Evolutionary conservation across 1,284 basidiomycete species (phyloP).

Genomic region (Lentinula novae-zelandiae): DNA sequence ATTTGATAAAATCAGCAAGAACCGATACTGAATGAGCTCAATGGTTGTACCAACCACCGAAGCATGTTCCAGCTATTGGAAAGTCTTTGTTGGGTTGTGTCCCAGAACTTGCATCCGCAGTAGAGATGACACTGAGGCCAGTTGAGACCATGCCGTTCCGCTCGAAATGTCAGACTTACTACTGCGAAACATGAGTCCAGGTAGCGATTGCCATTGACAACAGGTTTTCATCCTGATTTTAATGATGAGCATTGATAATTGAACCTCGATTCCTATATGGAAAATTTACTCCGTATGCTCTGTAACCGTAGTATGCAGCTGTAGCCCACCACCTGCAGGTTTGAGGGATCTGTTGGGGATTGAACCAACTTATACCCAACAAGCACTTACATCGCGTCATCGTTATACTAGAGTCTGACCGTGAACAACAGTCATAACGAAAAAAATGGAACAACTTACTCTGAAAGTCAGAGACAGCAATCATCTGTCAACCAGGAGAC

Average conservation of each 20-base stretch:
- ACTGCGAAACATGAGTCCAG: slow-evolving; percentile 44
- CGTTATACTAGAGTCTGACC: slow-evolving; percentile 31
- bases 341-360: neutral
- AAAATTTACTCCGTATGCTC: slow-evolving; percentile 32
- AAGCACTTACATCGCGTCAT: slow-evolving; percentile 38
- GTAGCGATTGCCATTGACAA: slow-evolving; percentile 41
- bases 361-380: neutral
- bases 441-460: slow-evolving; percentile 13
- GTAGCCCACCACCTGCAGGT: slow-evolving; percentile 45
- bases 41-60: slow-evolving; percentile 30
- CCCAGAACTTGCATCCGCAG: slow-evolving; percentile 32
- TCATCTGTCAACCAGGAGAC: neutral
- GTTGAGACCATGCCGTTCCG: neutral
- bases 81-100: slow-evolving; percentile 36
- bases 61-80: slow-evolving; percentile 35
- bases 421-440: neutral
- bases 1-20: neutral
- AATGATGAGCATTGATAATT: neutral
- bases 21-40: neutral
- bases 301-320: slow-evolving; percentile 44
- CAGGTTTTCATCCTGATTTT: slow-evolving; percentile 28
- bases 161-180: slow-evolving; percentile 27
- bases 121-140: slow-evolving; percentile 34
- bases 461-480: slow-evolving; percentile 10
- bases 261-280: neutral